These are phyloP conservation scores for Penicillium mononematosum DNA, from an alignment of 495 filamentous ascomycete genomes.

Conservation along the genomic window DNA sequence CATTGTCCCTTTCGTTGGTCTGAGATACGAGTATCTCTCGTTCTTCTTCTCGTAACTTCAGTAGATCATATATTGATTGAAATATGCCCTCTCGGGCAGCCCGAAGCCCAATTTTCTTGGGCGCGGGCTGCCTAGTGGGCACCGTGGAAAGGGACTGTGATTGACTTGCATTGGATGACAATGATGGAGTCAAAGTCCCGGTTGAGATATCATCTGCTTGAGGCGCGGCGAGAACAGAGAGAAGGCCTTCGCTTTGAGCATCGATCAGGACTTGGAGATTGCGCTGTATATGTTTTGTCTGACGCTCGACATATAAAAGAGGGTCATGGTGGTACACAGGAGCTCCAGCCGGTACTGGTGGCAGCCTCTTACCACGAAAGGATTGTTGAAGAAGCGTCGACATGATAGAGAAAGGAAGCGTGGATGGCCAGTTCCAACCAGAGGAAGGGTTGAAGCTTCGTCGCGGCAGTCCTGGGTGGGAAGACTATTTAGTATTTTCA, in stretches of 20 bases:
- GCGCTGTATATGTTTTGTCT: conserved; percentile 58
- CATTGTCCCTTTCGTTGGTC: conserved; percentile 54
- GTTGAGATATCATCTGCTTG: conserved; percentile 42
- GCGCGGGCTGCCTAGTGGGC: conserved; percentile 61
- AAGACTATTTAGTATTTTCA: conserved; percentile 11
- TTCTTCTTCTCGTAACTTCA: conserved; percentile 72
- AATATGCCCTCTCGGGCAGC: conserved; percentile 71
- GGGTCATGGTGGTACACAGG: conserved; percentile 39
- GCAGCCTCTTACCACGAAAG: conserved; percentile 26
- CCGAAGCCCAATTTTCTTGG: conserved; percentile 57
- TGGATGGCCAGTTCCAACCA: not conserved
- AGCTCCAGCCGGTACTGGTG: conserved; percentile 29
- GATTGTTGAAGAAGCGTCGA: conserved; percentile 31
- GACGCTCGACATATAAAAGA: conserved; percentile 45
- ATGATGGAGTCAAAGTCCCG: conserved; percentile 48
- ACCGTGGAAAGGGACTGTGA: conserved; percentile 40
- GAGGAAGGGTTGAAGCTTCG: not conserved
- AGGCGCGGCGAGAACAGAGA: conserved; percentile 48
- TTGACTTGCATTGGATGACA: conserved; percentile 21
- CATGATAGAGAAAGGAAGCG: conserved; percentile 24
- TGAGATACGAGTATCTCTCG: conserved; percentile 57
- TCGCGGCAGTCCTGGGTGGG: not conserved
- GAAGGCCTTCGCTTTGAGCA: conserved; percentile 75
- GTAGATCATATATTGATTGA: conserved; percentile 67
- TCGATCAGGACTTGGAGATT: conserved; percentile 81